phyloP scores from a whole-genome alignment of 768 basidiomycete genomes.

The Tephrocybe sp. region DNA sequence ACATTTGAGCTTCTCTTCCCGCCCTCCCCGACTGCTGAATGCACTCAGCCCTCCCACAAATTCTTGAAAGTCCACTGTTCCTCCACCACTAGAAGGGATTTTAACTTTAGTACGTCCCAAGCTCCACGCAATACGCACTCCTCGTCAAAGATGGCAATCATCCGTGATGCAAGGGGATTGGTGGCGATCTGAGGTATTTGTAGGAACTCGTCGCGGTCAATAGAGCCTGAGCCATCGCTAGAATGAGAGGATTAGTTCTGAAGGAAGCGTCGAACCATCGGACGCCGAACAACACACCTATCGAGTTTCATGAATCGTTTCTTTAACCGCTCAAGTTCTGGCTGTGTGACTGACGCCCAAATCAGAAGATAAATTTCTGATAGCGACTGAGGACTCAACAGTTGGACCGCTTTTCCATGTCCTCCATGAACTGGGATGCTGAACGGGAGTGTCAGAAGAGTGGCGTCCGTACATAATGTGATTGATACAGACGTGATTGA shows the following conservation, averaged over 20 bases:
- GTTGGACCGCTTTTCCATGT: conserved; percentile 96
- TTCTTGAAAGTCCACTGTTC: conserved; percentile 98
- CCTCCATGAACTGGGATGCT: conserved; percentile 96
- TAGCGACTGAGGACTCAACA: conserved; percentile 60
- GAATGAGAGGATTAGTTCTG: not conserved
- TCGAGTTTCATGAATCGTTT: conserved; percentile 99
- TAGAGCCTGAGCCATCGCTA: conserved; percentile 95
- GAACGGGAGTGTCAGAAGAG: conserved; percentile 10
- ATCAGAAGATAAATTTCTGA: conserved; percentile 1
- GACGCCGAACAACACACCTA: conserved; percentile 51
- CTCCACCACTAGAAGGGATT: conserved; percentile 75
- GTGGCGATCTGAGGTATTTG: conserved; percentile 99
- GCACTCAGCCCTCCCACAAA: conserved; percentile 98
- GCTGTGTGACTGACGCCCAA: conserved; percentile 75
- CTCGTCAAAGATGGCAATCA: conserved; percentile 99
- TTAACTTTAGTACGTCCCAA: conserved; percentile 4
- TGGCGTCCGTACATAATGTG: not conserved
- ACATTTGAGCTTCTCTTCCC: conserved; percentile 98
- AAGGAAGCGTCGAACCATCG: not conserved
- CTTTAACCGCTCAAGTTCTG: conserved; percentile 93
- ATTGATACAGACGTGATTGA: conserved; percentile 68
- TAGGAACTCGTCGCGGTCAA: conserved; percentile 97
- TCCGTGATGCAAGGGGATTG: conserved; percentile 92
- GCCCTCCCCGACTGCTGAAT: conserved; percentile 93
- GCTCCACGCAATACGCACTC: conserved; percentile 67